phyloP scores from a whole-genome alignment of 345 rosid species.

The Arabidopsis arenosa region DNA sequence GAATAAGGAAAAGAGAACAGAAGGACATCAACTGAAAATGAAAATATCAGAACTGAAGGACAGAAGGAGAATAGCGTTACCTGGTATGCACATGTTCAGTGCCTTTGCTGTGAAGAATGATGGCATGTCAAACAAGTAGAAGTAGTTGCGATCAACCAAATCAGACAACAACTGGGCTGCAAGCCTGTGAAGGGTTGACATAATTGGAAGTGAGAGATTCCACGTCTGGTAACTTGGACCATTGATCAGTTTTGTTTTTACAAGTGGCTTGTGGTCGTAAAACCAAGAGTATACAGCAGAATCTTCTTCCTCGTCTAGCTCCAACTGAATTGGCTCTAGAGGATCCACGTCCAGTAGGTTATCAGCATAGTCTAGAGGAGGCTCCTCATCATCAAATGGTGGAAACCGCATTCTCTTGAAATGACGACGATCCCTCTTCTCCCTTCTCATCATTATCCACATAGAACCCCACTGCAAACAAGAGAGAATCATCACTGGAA shows the following conservation, averaged over 20 bases:
- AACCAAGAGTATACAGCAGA: constrained; percentile 98
- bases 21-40: neutral
- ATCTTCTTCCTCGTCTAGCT: constrained; percentile 94
- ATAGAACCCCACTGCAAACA: constrained; percentile 88
- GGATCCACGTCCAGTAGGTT: constrained; percentile 98
- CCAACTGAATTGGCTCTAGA: constrained; percentile 92
- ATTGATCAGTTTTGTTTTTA: constrained; percentile 93
- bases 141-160: constrained; percentile 90
- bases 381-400: constrained; percentile 99
- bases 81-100: constrained; percentile 98
- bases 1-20: constrained; percentile 8
- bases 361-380: constrained; percentile 98
- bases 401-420: constrained; percentile 99
- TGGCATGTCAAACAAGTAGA: constrained; percentile 99
- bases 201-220: constrained; percentile 99
- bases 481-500: constrained; percentile 28
- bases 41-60: constrained; percentile 12
- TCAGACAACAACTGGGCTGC: constrained; percentile 98
- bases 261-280: constrained; percentile 98
- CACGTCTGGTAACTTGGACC: constrained; percentile 98
- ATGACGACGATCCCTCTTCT: constrained; percentile 98
- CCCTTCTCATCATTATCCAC: constrained; percentile 99
- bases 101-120: constrained; percentile 99
- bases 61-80: constrained; percentile 45
- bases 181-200: constrained; percentile 98